Evolutionary conservation across 2,329 filamentous ascomycete species (phyloP).

Genomic region (Myriosclerotinia duriaeana): DNA sequence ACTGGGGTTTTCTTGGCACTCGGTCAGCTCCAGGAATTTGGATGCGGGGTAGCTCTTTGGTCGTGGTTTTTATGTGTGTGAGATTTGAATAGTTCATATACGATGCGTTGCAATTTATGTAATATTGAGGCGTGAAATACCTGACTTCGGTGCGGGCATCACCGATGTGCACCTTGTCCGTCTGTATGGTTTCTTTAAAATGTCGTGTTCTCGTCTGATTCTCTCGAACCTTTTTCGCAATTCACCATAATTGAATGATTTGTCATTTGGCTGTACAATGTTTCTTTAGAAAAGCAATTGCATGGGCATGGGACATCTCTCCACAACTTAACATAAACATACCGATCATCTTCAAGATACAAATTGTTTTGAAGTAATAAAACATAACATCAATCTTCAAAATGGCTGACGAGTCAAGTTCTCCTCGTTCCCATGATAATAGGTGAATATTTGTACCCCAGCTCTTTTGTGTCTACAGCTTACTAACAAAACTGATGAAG

Average conservation of each 20-base stretch:
- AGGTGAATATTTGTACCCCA: not conserved
- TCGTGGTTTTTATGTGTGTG: not conserved
- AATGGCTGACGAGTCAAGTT: constrained; percentile 14
- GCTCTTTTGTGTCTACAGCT: not conserved
- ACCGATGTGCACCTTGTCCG: not conserved
- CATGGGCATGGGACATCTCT: not conserved
- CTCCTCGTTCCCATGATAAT: constrained; percentile 12
- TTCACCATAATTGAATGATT: not conserved
- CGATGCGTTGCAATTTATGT: not conserved
- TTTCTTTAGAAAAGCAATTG: not conserved
- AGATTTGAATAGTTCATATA: constrained; percentile 12
- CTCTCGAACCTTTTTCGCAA: not conserved
- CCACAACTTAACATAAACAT: not conserved
- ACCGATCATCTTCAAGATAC: not conserved
- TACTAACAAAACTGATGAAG: constrained; percentile 1
- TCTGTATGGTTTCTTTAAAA: not conserved
- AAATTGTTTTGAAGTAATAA: not conserved
- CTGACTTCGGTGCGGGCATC: constrained; percentile 1
- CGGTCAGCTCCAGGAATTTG: constrained; percentile 12
- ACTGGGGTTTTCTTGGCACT: constrained; percentile 1
- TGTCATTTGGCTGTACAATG: constrained; percentile 2
- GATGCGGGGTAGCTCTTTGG: constrained; percentile 21
- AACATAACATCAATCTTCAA: not conserved
- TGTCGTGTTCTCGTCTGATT: constrained; percentile 10
- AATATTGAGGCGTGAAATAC: not conserved